Evolutionary conservation across 108 stramenopile genomes (phyloP).

Genomic region (Aurantiochytrium sp.): DNA sequence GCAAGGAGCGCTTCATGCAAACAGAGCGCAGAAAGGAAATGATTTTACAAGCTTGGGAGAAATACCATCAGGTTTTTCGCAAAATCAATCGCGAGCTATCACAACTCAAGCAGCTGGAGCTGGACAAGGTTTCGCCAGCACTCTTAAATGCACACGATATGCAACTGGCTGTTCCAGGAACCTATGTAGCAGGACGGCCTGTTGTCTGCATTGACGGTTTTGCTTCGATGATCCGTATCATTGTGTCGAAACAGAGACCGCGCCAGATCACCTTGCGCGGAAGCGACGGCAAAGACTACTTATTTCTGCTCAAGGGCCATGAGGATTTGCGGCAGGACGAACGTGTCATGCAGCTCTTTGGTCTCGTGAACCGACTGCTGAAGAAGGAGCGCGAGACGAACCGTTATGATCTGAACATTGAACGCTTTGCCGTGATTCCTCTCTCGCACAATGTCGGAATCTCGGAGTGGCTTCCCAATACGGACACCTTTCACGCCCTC

Average conservation of each 20-base stretch:
- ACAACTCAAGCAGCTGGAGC: slow-evolving; percentile 70
- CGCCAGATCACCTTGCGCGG: slow-evolving; percentile 88
- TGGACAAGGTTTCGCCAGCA: slow-evolving; percentile 77
- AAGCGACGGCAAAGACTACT: slow-evolving; percentile 89
- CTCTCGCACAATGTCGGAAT: slow-evolving; percentile 92
- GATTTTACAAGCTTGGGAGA: slow-evolving; percentile 83
- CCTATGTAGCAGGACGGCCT: slow-evolving; percentile 55
- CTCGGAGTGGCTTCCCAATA: slow-evolving; percentile 97
- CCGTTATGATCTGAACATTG: slow-evolving; percentile 84
- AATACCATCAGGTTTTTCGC: slow-evolving; percentile 89
- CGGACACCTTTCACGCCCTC: slow-evolving; percentile 91
- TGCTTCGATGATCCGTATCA: slow-evolving; percentile 70
- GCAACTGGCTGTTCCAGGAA: slow-evolving; percentile 91
- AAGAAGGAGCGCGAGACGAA: slow-evolving; percentile 82
- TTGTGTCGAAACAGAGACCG: slow-evolving; percentile 95
- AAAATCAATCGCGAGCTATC: slow-evolving; percentile 86
- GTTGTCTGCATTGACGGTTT: slow-evolving; percentile 82
- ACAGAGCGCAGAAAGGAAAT: not conserved
- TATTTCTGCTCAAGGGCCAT: slow-evolving; percentile 97
- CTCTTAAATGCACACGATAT: slow-evolving; percentile 69
- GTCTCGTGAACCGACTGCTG: slow-evolving; percentile 92
- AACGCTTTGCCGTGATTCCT: slow-evolving; percentile 87
- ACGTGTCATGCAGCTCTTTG: slow-evolving; percentile 98
- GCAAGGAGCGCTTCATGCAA: slow-evolving; percentile 56
- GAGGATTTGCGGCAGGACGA: slow-evolving; percentile 99